Conservation (phyloP, 2,329 filamentous ascomycete species). For the Talaromyces sp. region DNA sequence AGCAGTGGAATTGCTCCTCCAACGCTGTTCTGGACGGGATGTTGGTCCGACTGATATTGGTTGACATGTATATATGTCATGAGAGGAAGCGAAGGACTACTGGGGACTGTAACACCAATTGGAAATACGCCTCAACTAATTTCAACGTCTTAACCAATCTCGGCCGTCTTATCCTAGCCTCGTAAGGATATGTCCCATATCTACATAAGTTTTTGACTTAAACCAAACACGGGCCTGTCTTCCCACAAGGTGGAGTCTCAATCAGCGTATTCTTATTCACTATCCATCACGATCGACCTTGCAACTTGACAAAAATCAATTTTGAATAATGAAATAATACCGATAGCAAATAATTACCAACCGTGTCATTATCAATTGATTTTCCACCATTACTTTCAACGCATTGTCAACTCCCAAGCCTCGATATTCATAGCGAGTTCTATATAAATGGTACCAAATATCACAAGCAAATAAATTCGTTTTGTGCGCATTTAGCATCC, state of each 20-base stretch:
- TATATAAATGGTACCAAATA: neutral
- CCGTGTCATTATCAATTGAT: neutral
- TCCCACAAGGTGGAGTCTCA: too few species aligned
- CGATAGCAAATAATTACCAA: neutral
- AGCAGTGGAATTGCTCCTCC: too few species aligned
- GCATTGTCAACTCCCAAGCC: neutral
- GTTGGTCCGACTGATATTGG: neutral
- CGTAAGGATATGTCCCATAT: too few species aligned
- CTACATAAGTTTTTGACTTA: too few species aligned
- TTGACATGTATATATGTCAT: neutral
- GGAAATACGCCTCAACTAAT: too few species aligned
- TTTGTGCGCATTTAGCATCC: neutral
- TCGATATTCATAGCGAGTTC: neutral
- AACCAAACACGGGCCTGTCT: too few species aligned
- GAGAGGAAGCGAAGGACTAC: neutral
- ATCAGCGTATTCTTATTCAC: too few species aligned
- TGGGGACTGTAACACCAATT: too few species aligned
- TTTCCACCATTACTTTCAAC: constrained; percentile 2
- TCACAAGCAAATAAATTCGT: neutral
- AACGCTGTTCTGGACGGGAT: too few species aligned
- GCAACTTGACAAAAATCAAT: neutral
- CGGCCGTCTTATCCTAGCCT: too few species aligned
- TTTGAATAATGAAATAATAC: too few species aligned
- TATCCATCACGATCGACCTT: neutral
- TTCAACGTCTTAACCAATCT: too few species aligned